phyloP scores from a whole-genome alignment of 78 protist species.

The Cavenderia fasciculata region DNA sequence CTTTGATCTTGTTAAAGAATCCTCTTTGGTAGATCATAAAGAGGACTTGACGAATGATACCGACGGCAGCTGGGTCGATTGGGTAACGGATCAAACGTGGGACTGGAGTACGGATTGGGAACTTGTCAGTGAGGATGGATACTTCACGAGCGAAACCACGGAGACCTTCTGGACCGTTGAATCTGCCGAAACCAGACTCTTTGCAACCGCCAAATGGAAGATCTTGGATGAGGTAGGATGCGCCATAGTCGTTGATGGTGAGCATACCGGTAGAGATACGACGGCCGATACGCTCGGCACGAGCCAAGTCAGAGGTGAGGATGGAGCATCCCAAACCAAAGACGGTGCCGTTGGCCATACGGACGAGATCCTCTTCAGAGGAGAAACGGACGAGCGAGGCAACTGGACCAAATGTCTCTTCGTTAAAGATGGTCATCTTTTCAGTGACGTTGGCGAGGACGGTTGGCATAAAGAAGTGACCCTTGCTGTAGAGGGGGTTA shows the following conservation, averaged over 20 bases:
- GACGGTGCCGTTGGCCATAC: constrained; percentile 65
- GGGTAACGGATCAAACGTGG: constrained; percentile 74
- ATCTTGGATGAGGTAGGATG: constrained; percentile 84
- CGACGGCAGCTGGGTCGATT: constrained; percentile 72
- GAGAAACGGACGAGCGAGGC: constrained; percentile 25
- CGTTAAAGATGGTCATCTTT: constrained; percentile 62
- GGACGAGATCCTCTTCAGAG: constrained; percentile 63
- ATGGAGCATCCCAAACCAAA: constrained; percentile 88
- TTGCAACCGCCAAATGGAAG: constrained; percentile 93
- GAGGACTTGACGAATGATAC: constrained; percentile 70
- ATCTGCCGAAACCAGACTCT: constrained; percentile 85
- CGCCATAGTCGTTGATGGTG: constrained; percentile 87
- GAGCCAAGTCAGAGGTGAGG: constrained; percentile 57
- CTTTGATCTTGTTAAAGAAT: constrained; percentile 17
- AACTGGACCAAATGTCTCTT: constrained; percentile 81
- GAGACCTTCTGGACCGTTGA: constrained; percentile 87
- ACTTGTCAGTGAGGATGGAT: constrained; percentile 70
- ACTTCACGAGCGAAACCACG: constrained; percentile 69
- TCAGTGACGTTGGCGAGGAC: constrained; percentile 72
- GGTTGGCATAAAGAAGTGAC: constrained; percentile 80
- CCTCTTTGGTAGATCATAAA: constrained; percentile 60
- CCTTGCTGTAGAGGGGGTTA: constrained; percentile 7
- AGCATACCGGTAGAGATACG: constrained; percentile 84
- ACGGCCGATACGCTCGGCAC: constrained; percentile 83
- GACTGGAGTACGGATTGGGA: constrained; percentile 57